Evolutionary conservation across 2,329 filamentous ascomycete genomes (phyloP), one percentile per base, ranked within the genome.

Genomic region (Penicillium sp.): DNA sequence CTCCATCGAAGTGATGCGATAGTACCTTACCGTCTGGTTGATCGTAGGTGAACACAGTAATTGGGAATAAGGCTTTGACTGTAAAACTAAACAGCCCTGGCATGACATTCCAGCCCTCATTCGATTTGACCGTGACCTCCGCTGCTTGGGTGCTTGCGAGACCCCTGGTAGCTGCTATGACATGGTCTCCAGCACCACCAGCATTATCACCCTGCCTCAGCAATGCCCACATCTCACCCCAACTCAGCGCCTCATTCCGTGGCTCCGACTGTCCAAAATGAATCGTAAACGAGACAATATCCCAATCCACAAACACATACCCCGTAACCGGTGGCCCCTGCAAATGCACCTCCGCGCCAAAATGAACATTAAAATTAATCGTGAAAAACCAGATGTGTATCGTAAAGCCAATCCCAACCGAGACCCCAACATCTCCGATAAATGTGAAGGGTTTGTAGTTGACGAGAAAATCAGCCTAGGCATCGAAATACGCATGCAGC

Each of bases 381-480:
- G 51, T 28, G 71, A 75, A 47, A 74, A 72, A 1, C 76, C 76
- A 5, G 28, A 33, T 33, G 12, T 33, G 28, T 4, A 33, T 33
- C 12, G 28, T 33, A 11, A 33, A 33, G 12, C 28, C 28, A 33
- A 33, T 33, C 12, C 28, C 28, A 33, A 33, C 40, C 3, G 21
- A 43, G 9, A 77, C 38, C 5, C 67, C 64, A 12, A 55, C 65
- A 8, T 70, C 61, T 7, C 60, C 66, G 7, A 57, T 57, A 64
- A 73, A 78, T 56, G 67, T 54, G 61, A 77, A 74, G 1, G 74
- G 73, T 35, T 69, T 63, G 61, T 68, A 77, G 47, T 76, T 72
- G 60, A 78, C 72, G 20, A 78, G 64, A 62, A 77, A 75, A 61
- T 78, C 71, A 1, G 66, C 64, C 40, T 62, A 74, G 3, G 71